These are phyloP conservation scores for Pseudogymnoascus sp. DNA, from an alignment of 2,329 filamentous ascomycete species.

Conservation along the genomic window DNA sequence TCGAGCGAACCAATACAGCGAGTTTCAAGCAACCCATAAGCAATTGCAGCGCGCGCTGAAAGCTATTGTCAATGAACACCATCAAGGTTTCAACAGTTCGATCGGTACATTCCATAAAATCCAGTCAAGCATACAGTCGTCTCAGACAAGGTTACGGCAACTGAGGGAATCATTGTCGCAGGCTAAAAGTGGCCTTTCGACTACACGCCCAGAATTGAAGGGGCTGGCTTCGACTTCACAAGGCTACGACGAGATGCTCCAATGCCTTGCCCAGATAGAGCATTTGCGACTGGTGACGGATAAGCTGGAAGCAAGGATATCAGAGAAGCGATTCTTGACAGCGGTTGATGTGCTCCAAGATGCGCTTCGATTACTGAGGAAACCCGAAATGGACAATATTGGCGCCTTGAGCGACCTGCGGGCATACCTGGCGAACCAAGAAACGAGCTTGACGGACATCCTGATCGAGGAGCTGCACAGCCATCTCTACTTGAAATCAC, in stretches of 20 bases:
- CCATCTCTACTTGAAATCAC: slow-evolving; percentile 93
- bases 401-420: slow-evolving; percentile 79
- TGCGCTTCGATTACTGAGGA: slow-evolving; percentile 72
- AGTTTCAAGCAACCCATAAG: slow-evolving; percentile 74
- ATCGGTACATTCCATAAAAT: slow-evolving; percentile 99
- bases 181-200: slow-evolving; percentile 72
- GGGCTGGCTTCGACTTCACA: slow-evolving; percentile 81
- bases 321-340: slow-evolving; percentile 87
- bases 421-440: slow-evolving; percentile 85
- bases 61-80: slow-evolving; percentile 93
- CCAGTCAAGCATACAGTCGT: slow-evolving; percentile 81
- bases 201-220: slow-evolving; percentile 82
- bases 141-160: slow-evolving; percentile 73
- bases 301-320: slow-evolving; percentile 86
- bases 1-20: slow-evolving; percentile 75
- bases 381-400: slow-evolving; percentile 83
- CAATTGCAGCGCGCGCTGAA: slow-evolving; percentile 91
- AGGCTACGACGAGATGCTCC: slow-evolving; percentile 81
- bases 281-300: slow-evolving; percentile 84
- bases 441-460: slow-evolving; percentile 85
- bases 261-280: slow-evolving; percentile 74
- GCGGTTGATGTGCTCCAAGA: slow-evolving; percentile 89
- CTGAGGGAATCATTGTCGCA: slow-evolving; percentile 76
- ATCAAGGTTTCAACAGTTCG: slow-evolving; percentile 98
- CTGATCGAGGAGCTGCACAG: slow-evolving; percentile 95